Percentiles rank a stretch among this genome's conserved stretches.
Conservation (phyloP, 2,329 filamentous ascomycete genomes). For the Trichoderma sp. region DNA sequence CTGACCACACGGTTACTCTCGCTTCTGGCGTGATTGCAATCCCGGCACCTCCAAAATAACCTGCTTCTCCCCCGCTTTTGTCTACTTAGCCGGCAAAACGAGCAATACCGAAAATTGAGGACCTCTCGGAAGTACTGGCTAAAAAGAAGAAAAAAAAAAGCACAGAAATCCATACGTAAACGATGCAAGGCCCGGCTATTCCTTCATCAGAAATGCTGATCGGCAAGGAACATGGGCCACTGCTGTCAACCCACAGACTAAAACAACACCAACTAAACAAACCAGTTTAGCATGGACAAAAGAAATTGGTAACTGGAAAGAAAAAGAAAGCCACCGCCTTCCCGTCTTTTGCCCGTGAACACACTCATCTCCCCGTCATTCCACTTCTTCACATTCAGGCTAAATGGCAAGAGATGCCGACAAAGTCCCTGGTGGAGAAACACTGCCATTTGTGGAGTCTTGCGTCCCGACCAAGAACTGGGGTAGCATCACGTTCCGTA, state of each 20-base stretch:
- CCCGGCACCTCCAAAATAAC: not conserved
- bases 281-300: not conserved
- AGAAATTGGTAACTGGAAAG: not conserved
- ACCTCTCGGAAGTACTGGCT: slow-evolving; percentile 12
- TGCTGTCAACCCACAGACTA: slow-evolving; percentile 3
- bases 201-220: not conserved
- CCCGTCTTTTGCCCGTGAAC: not conserved
- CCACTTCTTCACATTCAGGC: slow-evolving; percentile 12
- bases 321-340: not conserved
- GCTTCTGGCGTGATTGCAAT: slow-evolving; percentile 2
- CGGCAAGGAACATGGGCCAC: not conserved
- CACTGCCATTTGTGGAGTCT: slow-evolving; percentile 3
- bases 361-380: slow-evolving; percentile 3
- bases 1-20: slow-evolving; percentile 2
- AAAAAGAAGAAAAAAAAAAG: not conserved
- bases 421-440: not conserved
- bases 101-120: not conserved
- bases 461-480: slow-evolving; percentile 8
- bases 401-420: slow-evolving; percentile 18
- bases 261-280: not conserved
- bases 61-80: slow-evolving; percentile 13
- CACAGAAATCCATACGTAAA: not conserved
- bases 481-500: not conserved
- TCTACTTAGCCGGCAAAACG: slow-evolving; percentile 13
- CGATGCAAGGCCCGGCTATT: slow-evolving; percentile 10